Evolutionary conservation across 73 alveolate species (phyloP).

Genomic region (Effrenium voratum): DNA sequence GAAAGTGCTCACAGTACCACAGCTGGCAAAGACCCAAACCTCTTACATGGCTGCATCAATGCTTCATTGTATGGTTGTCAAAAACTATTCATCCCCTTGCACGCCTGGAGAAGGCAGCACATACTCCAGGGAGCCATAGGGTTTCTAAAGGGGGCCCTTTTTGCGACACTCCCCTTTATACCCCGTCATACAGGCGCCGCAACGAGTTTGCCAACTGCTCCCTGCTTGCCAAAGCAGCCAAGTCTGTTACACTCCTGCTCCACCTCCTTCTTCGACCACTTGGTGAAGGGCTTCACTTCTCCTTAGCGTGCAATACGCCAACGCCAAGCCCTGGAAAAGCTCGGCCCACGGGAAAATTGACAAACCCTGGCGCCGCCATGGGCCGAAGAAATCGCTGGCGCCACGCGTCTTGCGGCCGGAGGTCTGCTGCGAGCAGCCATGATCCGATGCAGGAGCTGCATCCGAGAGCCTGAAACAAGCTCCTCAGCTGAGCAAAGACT

Average conservation of each 20-base stretch:
- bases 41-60: no score
- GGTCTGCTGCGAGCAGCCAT: neutral
- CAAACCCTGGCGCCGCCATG: no score
- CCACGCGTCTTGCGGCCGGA: neutral
- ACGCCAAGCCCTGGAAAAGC: neutral
- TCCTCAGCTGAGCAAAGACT: neutral
- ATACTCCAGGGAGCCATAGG: neutral
- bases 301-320: neutral
- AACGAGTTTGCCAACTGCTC: no score
- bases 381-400: neutral
- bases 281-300: neutral
- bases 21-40: no score
- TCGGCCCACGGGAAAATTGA: neutral
- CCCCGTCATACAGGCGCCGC: no score
- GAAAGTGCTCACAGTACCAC: no score
- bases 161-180: no score
- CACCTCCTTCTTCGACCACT: conserved; percentile 48
- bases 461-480: conserved; percentile 55
- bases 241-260: conserved; percentile 32
- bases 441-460: conserved; percentile 1
- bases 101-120: neutral
- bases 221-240: neutral
- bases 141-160: no score
- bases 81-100: neutral
- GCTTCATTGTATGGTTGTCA: no score